Percentiles rank a stretch among this genome's conserved stretches.
Evolutionary conservation across 345 rosid genomes (phyloP).

Genomic region (Ceriops zippeliana): DNA sequence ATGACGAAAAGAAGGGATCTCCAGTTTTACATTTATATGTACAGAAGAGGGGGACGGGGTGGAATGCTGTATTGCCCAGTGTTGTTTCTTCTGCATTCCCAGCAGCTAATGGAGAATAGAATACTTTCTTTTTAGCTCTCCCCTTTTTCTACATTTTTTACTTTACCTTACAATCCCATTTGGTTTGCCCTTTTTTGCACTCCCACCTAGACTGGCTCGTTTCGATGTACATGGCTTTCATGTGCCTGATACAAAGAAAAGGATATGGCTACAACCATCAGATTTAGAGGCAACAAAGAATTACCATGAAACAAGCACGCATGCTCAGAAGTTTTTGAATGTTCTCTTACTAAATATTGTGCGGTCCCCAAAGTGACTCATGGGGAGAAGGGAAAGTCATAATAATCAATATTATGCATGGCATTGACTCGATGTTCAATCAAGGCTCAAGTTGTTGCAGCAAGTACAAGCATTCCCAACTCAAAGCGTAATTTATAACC

Average conservation of each 20-base stretch:
- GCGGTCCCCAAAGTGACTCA: slow-evolving; percentile 3
- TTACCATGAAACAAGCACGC: slow-evolving; percentile 8
- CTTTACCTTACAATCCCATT: slow-evolving; percentile 2
- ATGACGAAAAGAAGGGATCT: slow-evolving; percentile 40
- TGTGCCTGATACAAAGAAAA: slow-evolving; percentile 12
- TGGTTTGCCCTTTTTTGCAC: background rate
- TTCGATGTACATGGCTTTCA: slow-evolving; percentile 23
- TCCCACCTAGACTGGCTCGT: slow-evolving; percentile 6
- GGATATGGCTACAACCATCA: background rate
- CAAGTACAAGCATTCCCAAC: background rate
- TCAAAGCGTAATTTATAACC: background rate
- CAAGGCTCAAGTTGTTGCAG: too few relatives aligned
- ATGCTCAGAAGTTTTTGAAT: slow-evolving; percentile 14
- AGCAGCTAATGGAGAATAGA: slow-evolving; percentile 15
- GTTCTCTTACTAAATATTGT: slow-evolving; percentile 2
- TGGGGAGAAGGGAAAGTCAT: background rate
- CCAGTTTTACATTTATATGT: slow-evolving; percentile 30
- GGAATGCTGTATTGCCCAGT: slow-evolving; percentile 1
- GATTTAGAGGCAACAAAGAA: background rate
- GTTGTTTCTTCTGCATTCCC: slow-evolving; percentile 10
- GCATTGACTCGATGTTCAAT: background rate
- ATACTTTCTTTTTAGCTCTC: slow-evolving; percentile 11
- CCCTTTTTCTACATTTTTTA: background rate
- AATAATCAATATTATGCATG: background rate
- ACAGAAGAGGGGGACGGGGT: slow-evolving; percentile 16